These are phyloP conservation scores for Podila horticola DNA, from an alignment of 192 early-diverging fungal species.

Conservation along the genomic window DNA sequence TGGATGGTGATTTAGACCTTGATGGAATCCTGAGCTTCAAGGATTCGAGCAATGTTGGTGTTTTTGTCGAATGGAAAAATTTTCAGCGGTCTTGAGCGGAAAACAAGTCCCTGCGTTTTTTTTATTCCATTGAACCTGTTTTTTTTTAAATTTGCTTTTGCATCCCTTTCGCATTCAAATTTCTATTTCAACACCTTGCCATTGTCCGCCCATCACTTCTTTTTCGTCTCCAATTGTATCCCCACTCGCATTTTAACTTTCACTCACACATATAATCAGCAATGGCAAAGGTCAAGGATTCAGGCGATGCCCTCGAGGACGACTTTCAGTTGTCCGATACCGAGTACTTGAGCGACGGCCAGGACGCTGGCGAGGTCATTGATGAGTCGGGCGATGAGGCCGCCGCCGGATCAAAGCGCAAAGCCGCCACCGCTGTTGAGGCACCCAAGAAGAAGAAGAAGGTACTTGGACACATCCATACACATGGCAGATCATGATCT, in stretches of 20 bases:
- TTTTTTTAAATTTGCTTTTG: not conserved
- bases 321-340: slow-evolving; percentile 58
- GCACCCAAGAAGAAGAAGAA: slow-evolving; percentile 50
- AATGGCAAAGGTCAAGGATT: slow-evolving; percentile 41
- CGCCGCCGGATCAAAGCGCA: slow-evolving; percentile 42
- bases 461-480: no score
- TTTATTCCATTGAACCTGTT: not conserved
- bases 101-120: not conserved
- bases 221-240: not conserved
- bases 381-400: slow-evolving; percentile 39
- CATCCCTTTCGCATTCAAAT: not conserved
- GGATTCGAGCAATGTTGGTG: not conserved
- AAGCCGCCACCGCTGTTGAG: slow-evolving; percentile 16
- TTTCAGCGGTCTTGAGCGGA: no score
- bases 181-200: not conserved
- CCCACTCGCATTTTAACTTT: not conserved
- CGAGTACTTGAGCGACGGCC: slow-evolving; percentile 48
- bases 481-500: not conserved
- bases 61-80: not conserved
- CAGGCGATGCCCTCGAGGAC: slow-evolving; percentile 62
- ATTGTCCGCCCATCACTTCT: not conserved
- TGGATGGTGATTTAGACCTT: not conserved
- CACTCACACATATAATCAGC: slow-evolving; percentile 7
- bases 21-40: not conserved
- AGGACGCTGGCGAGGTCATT: slow-evolving; percentile 32